Evolutionary conservation across 495 filamentous ascomycete genomes (phyloP).

Genomic region (Hypoxylon subgilvum): DNA sequence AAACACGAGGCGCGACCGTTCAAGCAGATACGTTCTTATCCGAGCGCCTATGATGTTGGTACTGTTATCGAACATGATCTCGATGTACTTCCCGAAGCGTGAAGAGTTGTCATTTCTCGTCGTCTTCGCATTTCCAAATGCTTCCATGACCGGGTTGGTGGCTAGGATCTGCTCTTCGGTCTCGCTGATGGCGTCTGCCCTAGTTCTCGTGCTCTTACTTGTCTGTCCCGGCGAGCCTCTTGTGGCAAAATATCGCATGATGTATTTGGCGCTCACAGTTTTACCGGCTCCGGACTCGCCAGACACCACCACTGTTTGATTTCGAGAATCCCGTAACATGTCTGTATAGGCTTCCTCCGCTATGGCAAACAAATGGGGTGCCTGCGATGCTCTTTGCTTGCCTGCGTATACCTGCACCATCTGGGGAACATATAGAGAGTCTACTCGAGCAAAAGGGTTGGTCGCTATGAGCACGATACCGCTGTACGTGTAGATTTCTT

Average conservation of each 20-base stretch:
- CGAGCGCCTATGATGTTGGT: conserved; percentile 98
- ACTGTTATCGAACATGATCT: conserved; percentile 96
- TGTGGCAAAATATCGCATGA: conserved; percentile 99
- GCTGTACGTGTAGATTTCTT: conserved; percentile 99
- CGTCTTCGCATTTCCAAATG: conserved; percentile 98
- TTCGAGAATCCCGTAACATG: conserved; percentile 93
- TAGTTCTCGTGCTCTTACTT: conserved; percentile 75
- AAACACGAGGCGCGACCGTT: conserved; percentile 94
- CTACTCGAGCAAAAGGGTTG: conserved; percentile 96
- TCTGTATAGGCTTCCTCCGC: conserved; percentile 98
- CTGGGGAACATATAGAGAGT: conserved; percentile 96
- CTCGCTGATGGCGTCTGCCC: conserved; percentile 90
- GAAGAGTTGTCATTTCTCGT: conserved; percentile 99
- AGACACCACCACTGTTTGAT: conserved; percentile 99
- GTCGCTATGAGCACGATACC: conserved; percentile 98
- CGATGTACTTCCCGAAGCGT: conserved; percentile 98
- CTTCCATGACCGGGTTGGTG: conserved; percentile 99
- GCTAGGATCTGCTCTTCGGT: conserved; percentile 98
- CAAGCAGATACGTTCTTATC: conserved; percentile 93
- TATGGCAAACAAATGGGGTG: conserved; percentile 98
- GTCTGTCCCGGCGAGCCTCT: conserved; percentile 91
- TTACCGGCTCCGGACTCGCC: conserved; percentile 98
- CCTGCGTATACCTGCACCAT: conserved; percentile 99
- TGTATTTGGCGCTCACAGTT: conserved; percentile 99
- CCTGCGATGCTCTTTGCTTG: conserved; percentile 93